Evolutionary conservation across 139 green algal species (phyloP).

Genomic region (Dunaliella primolecta): DNA sequence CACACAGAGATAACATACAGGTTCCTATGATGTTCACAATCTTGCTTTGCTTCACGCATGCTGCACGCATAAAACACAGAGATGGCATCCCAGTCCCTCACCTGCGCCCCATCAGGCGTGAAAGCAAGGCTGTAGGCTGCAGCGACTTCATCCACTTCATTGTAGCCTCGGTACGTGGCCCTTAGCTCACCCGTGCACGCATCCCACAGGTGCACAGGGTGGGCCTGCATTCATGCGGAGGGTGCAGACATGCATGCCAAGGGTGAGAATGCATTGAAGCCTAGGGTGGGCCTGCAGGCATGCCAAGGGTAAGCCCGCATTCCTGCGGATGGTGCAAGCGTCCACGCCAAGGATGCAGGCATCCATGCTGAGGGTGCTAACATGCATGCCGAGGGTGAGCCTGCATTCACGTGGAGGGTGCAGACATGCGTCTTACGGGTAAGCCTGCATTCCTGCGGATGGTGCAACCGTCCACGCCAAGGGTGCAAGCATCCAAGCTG

Average conservation of each 20-base stretch:
- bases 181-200: slow-evolving; percentile 57
- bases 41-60: too few relatives aligned
- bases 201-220: slow-evolving; percentile 87
- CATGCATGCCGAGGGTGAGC: neutral
- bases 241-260: neutral
- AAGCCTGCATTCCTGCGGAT: neutral
- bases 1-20: too few relatives aligned
- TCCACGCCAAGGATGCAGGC: neutral
- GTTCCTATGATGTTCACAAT: too few relatives aligned
- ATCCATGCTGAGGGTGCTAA: neutral
- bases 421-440: neutral
- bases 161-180: slow-evolving; percentile 75
- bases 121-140: slow-evolving; percentile 76
- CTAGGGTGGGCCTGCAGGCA: neutral
- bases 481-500: neutral
- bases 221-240: slow-evolving; percentile 33
- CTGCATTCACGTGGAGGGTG: neutral
- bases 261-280: neutral
- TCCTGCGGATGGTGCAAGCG: neutral
- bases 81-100: too few relatives aligned
- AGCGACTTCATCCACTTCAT: slow-evolving; percentile 83
- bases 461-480: neutral
- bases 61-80: too few relatives aligned
- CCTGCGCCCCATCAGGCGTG: slow-evolving; percentile 37
- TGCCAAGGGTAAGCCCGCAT: too few relatives aligned